phyloP scores from a whole-genome alignment of 805 yeast genomes.

The Candida rishiriensis region DNA sequence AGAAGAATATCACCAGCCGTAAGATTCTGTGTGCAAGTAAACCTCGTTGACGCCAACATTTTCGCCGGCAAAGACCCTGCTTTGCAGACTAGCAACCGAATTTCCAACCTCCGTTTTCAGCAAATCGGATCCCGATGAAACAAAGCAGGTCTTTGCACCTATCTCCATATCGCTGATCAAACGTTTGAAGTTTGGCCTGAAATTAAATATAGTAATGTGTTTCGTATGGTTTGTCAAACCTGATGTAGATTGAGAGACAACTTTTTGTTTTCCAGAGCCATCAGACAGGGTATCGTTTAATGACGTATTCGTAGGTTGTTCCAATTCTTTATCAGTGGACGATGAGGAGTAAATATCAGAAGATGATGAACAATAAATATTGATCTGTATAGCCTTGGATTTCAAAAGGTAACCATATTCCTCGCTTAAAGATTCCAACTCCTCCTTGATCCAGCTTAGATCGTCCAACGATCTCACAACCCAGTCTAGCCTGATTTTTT shows the following conservation, averaged over 20 bases:
- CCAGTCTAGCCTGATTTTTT: slow-evolving; percentile 42
- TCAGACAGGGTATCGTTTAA: not conserved
- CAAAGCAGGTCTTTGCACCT: slow-evolving; percentile 34
- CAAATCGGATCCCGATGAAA: slow-evolving; percentile 43
- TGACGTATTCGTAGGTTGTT: not conserved
- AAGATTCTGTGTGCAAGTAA: slow-evolving; percentile 47
- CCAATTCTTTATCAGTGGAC: not conserved
- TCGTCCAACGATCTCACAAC: slow-evolving; percentile 31
- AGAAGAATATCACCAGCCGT: slow-evolving; percentile 36
- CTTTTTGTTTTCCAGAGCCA: not conserved
- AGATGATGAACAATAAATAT: slow-evolving; percentile 10
- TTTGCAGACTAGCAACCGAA: slow-evolving; percentile 39
- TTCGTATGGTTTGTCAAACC: not conserved
- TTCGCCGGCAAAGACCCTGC: slow-evolving; percentile 19
- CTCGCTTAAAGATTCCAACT: slow-evolving; percentile 32
- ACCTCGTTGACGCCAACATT: slow-evolving; percentile 35
- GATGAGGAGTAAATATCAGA: not conserved
- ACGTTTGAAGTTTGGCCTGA: slow-evolving; percentile 12
- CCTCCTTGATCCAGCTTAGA: slow-evolving; percentile 37
- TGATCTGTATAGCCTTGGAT: slow-evolving; percentile 8
- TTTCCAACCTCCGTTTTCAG: slow-evolving; percentile 37
- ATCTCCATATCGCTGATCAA: slow-evolving; percentile 24
- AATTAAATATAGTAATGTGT: slow-evolving; percentile 2
- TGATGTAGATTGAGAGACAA: too few species aligned
- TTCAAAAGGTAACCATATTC: slow-evolving; percentile 24